phyloP scores from a whole-genome alignment of 257 asterid genomes.

The Scutellaria galericulata region DNA sequence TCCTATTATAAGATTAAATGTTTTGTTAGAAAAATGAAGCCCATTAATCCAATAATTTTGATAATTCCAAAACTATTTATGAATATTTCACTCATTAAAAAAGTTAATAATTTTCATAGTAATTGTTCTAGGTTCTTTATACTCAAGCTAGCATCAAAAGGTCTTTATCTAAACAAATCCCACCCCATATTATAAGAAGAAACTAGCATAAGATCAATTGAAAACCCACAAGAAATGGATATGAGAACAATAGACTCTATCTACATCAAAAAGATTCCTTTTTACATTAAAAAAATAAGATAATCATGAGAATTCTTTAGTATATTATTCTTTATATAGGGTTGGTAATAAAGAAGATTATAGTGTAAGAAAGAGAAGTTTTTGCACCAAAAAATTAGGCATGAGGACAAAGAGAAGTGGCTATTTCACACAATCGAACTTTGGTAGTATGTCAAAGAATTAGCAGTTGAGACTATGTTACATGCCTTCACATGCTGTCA shows the following conservation, averaged over 20 bases:
- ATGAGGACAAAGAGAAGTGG: conserved; percentile 15
- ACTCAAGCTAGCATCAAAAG: no score
- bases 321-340: not conserved
- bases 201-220: not conserved
- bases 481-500: conserved; percentile 31
- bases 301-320: not conserved
- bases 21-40: not conserved
- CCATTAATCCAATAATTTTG: not conserved
- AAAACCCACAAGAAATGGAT: not conserved
- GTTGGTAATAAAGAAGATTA: not conserved
- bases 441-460: conserved; percentile 25
- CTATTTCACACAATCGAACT: conserved; percentile 28
- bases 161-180: no score
- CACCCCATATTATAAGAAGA: no score
- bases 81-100: no score
- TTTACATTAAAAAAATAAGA: not conserved
- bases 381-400: not conserved
- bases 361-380: not conserved
- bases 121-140: no score
- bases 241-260: not conserved
- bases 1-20: not conserved
- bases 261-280: not conserved
- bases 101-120: no score
- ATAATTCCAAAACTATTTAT: no score
- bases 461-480: conserved; percentile 6